These are phyloP conservation scores for Komagataella populi DNA, from an alignment of 805 yeast species.

Conservation along the genomic window DNA sequence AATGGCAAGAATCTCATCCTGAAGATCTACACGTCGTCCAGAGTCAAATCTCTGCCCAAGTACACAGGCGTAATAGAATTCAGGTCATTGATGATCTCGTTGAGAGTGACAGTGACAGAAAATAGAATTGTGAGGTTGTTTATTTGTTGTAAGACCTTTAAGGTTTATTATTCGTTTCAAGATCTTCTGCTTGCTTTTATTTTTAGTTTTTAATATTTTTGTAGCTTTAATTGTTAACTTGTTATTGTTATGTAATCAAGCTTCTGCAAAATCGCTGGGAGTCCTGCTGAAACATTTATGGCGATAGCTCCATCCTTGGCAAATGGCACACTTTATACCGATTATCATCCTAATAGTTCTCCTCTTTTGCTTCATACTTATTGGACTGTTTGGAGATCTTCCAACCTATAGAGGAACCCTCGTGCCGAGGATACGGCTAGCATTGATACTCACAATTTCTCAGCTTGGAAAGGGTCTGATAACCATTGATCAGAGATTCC, in stretches of 20 bases:
- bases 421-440: constrained; percentile 2
- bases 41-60: constrained; percentile 40
- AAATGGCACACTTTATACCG: not conserved
- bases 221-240: not conserved
- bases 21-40: constrained; percentile 65
- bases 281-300: not conserved
- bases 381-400: constrained; percentile 33
- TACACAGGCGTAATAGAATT: constrained; percentile 14
- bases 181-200: not conserved
- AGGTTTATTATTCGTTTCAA: not conserved
- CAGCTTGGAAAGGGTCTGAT: constrained; percentile 4
- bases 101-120: not conserved
- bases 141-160: not conserved
- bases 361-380: constrained; percentile 8
- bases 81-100: constrained; percentile 7
- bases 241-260: not conserved
- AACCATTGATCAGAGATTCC: constrained; percentile 11
- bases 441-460: constrained; percentile 15
- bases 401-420: constrained; percentile 16
- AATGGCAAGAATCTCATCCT: constrained; percentile 67
- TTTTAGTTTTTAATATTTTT: no score
- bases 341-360: not conserved
- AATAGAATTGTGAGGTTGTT: not conserved
- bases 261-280: not conserved
- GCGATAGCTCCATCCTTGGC: not conserved